Base-by-base conservation (phyloP, 441 rosid genomes). In the Omphalea diandra region DNA sequence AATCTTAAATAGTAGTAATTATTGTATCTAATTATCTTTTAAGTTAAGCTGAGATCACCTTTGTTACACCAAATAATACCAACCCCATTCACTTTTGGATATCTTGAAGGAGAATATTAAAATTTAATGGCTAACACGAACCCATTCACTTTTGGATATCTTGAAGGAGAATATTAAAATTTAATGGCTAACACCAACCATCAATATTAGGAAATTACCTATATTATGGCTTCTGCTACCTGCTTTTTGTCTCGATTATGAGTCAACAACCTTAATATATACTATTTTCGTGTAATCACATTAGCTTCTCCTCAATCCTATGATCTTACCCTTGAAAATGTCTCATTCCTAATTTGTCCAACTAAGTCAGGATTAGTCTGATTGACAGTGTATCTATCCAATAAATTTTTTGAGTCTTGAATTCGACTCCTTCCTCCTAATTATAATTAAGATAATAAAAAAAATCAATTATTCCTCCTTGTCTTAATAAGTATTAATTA, bases 21-120 rank as follows among this genome's bases (percentile, higher is more conserved):
- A 7, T n/a, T n/a, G 10, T 54, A n/a, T n/a, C n/a, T n/a, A n/a
- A n/a, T n/a, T n/a, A n/a, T n/a, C n/a, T n/a, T n/a, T n/a, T n/a
- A n/a, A n/a, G n/a, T n/a, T n/a, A 44, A 47, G 75, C 60, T 70
- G 70, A 81, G 59, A 65, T 76, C 79, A 75, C 60, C 58, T 70
- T n/a, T 69, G 24, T 35, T 41, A 46, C 41, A 77, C 73, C 76
- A 70, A 73, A 81, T 27, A 63, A 57, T 55, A 79, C 83, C 87
- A 79, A 77, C 63, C 70, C 83, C 85, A 77, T 76, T 79, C 73
- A 22, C 47, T 40, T 35, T 76, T 71, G 65, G 63, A 74, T 50
- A 54, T 67, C 1, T 40, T 41, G 0, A 29, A 38, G 32, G 4
- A 12, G 20, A n/a, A 44, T 33, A 72, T 32, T 22, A 72, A 31